A percentile compares a stretch with the other conserved stretches of the same genome.
Conservation (phyloP, 768 basidiomycete genomes). For the Suillus placidus region DNA sequence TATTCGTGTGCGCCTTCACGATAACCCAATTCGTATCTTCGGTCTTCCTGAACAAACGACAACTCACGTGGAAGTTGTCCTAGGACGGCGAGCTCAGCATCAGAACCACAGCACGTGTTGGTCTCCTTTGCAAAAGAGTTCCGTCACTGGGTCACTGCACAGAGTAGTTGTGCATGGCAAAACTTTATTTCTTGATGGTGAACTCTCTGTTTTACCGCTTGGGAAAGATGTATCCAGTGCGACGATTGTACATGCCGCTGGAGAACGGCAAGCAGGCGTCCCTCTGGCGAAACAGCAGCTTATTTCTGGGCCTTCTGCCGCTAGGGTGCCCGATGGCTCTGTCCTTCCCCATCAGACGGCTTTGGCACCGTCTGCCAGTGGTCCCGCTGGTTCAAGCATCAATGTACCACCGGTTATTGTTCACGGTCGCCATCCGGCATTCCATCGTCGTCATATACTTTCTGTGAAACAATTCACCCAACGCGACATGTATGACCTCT, state of each 20-base stretch:
- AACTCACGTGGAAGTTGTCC: conserved; percentile 90
- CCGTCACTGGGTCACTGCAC: conserved; percentile 77
- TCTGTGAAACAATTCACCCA: conserved; percentile 92
- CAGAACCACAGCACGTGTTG: conserved; percentile 54
- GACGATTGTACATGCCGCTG: conserved; percentile 45
- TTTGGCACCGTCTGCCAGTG: conserved; percentile 2
- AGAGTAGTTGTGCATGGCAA: conserved; percentile 89
- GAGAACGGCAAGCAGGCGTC: conserved; percentile 29
- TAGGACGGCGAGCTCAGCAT: conserved; percentile 74
- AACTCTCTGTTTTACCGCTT: conserved; percentile 55
- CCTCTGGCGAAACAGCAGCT: conserved; percentile 30
- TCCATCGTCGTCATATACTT: conserved; percentile 91
- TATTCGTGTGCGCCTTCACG: conserved; percentile 80
- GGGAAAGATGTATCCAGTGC: conserved; percentile 78
- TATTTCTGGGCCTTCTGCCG: conserved; percentile 32
- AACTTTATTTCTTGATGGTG: conserved; percentile 88
- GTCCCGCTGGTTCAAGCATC: background rate
- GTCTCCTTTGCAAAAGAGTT: conserved; percentile 77
- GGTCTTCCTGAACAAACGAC: conserved; percentile 83
- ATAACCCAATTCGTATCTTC: conserved; percentile 93
- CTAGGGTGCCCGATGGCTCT: conserved; percentile 32
- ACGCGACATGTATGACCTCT: conserved; percentile 89
- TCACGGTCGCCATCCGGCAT: conserved; percentile 70
- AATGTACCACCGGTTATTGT: conserved; percentile 18
- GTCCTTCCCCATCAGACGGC: conserved; percentile 19